Conservation (phyloP, 2,329 filamentous ascomycete species). For the Sclerotinia borealis region DNA sequence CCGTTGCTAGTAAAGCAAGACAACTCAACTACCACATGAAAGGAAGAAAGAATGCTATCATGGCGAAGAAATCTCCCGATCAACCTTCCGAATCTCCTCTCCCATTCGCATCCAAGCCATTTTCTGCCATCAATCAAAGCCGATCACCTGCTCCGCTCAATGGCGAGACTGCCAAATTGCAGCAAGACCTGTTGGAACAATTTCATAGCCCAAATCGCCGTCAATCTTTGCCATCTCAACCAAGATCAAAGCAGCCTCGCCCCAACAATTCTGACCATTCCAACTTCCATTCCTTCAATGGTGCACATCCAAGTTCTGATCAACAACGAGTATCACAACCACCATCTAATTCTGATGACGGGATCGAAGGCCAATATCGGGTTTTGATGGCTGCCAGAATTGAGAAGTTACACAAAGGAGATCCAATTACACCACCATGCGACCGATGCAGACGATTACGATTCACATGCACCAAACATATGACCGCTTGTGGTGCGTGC, state of each 20-base stretch:
- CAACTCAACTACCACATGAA: slow-evolving; percentile 78
- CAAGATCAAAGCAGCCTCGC: slow-evolving; percentile 19
- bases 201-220: slow-evolving; percentile 35
- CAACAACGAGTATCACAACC: slow-evolving; percentile 25
- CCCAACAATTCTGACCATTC: slow-evolving; percentile 10
- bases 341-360: slow-evolving; percentile 23
- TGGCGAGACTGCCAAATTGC: slow-evolving; percentile 34
- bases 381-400: slow-evolving; percentile 67
- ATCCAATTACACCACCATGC: slow-evolving; percentile 73
- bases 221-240: slow-evolving; percentile 17
- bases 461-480: slow-evolving; percentile 77
- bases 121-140: slow-evolving; percentile 35
- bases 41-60: slow-evolving; percentile 66
- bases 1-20: slow-evolving; percentile 62
- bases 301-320: slow-evolving; percentile 19
- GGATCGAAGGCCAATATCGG: slow-evolving; percentile 39
- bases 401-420: slow-evolving; percentile 68
- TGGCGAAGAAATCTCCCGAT: slow-evolving; percentile 49
- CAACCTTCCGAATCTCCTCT: slow-evolving; percentile 20
- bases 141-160: slow-evolving; percentile 30
- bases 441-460: slow-evolving; percentile 75
- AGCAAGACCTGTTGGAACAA: slow-evolving; percentile 51
- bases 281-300: slow-evolving; percentile 17
- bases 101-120: slow-evolving; percentile 25
- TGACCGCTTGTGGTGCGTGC: slow-evolving; percentile 80